Base-by-base conservation (phyloP, 805 yeast species). In the Yarrowia phangngaensis region DNA sequence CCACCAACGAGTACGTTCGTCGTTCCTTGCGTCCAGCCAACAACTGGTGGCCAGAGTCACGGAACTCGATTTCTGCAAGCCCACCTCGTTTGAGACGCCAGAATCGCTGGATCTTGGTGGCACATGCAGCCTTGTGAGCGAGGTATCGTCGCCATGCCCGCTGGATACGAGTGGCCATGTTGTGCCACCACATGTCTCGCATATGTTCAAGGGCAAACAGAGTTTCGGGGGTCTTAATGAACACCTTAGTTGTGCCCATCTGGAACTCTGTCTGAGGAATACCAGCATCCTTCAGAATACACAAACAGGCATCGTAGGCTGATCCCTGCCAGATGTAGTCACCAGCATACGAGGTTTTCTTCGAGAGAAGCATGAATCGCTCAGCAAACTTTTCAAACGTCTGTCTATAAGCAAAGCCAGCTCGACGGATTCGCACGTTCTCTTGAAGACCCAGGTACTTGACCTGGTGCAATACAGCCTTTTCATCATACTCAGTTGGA, bases 321-420 rank as follows among this genome's bases (percentile, higher is more conserved):
- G 75, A 78, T 23, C 84, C 84, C 35, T 70, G 65, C 82, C 83
- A 79, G 9, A 77, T 78, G 56, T 74, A 79, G 51, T 79, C 84
- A 58, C 85, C 85, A 3, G 98, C 98, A 66, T 92, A 92, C 5
- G 97, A 92, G 24, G 97, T 89, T 57, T 80, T 77, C 4, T 88
- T 79, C 1, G 97, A 87, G 36, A 92, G 70, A 46, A 92, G 68
- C 64, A 87, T 90, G 64, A 92, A 92, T 61, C 97, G 74, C 66
- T 92, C 96, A 13, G 87, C 96, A 62, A 92, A 92, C 65, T 89
- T 89, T 52, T 92, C 97, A 66, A 88, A 92, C 0, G 96, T 85
- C 56, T 94, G 95, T 68, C 98, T 82, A 61, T 89, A 92, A 1
- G 98, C 98, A 66, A 92, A 92, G 38, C 98, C 98, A 0, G 98